Evolutionary conservation across 129 eudicot genomes (phyloP).

Genomic region (Gnaphalium uliginosum): DNA sequence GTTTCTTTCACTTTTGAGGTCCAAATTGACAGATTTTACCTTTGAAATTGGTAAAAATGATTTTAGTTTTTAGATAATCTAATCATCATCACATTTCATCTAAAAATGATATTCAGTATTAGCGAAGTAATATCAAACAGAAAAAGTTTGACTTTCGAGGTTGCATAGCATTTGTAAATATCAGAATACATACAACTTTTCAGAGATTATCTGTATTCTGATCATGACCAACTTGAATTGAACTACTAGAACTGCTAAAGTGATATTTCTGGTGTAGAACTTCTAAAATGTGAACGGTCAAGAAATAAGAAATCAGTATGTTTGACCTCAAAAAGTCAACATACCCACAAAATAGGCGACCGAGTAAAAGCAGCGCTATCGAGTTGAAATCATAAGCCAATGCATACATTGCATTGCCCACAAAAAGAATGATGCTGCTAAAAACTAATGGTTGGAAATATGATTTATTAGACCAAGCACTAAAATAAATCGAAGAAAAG

Average conservation of each 20-base stretch:
- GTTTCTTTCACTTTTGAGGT: not conserved
- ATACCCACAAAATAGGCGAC: conserved; percentile 93
- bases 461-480: conserved; percentile 94
- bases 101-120: no score
- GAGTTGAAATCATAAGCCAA: conserved; percentile 79
- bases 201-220: not conserved
- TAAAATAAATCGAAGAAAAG: conserved; percentile 85
- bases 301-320: not conserved
- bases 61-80: not conserved
- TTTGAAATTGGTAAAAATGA: not conserved
- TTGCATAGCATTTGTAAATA: not conserved
- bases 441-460: conserved; percentile 80
- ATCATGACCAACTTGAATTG: conserved; percentile 2
- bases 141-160: conserved; percentile 1
- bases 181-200: not conserved
- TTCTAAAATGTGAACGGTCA: not conserved
- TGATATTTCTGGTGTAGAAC: not conserved
- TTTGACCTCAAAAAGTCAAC: conserved; percentile 24
- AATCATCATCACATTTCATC: not conserved
- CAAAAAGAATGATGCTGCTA: conserved; percentile 78
- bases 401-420: conserved; percentile 91
- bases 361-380: conserved; percentile 63
- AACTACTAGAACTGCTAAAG: not conserved
- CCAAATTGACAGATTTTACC: not conserved
- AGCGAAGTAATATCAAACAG: not conserved